These are phyloP conservation scores for Candida krabiensis DNA, from an alignment of 805 yeast genomes.

Conservation along the genomic window DNA sequence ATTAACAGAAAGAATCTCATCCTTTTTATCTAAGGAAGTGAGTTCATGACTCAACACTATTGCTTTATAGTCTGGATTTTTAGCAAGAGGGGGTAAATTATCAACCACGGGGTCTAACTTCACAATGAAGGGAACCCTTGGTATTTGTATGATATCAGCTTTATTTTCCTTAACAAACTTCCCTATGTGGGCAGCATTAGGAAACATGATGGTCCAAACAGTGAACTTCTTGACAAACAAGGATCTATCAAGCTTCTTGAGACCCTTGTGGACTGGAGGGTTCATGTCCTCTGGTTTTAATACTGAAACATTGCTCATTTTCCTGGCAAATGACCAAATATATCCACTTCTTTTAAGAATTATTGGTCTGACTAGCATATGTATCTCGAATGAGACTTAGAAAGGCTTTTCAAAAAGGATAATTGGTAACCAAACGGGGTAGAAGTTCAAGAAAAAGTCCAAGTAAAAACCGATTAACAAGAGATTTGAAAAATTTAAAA, in stretches of 20 bases:
- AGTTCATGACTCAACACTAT: conserved; percentile 61
- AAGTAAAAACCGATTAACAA: no score
- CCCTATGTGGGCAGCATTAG: conserved; percentile 64
- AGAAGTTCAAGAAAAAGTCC: no score
- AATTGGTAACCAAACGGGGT: no score
- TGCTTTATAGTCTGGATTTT: conserved; percentile 41
- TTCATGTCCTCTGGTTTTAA: conserved; percentile 10
- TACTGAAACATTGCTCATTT: conserved; percentile 8
- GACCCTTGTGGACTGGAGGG: conserved; percentile 71
- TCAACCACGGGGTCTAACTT: conserved; percentile 14
- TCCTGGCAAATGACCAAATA: background rate
- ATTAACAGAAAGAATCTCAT: conserved; percentile 37
- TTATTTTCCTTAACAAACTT: conserved; percentile 58
- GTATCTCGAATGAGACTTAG: no score
- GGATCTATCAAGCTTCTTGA: conserved; percentile 65
- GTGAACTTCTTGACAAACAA: conserved; percentile 59
- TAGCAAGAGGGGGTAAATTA: background rate
- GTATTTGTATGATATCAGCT: conserved; percentile 65
- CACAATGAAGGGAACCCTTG: conserved; percentile 71
- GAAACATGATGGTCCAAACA: conserved; percentile 67
- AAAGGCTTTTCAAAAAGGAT: no score
- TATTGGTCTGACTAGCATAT: no score
- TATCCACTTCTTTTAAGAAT: background rate
- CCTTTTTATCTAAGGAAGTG: conserved; percentile 37
- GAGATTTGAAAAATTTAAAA: no score